Percentiles rank a stretch among this genome's conserved stretches.
Conservation (phyloP, 2,329 filamentous ascomycete species). For the Metarhizium rileyi region DNA sequence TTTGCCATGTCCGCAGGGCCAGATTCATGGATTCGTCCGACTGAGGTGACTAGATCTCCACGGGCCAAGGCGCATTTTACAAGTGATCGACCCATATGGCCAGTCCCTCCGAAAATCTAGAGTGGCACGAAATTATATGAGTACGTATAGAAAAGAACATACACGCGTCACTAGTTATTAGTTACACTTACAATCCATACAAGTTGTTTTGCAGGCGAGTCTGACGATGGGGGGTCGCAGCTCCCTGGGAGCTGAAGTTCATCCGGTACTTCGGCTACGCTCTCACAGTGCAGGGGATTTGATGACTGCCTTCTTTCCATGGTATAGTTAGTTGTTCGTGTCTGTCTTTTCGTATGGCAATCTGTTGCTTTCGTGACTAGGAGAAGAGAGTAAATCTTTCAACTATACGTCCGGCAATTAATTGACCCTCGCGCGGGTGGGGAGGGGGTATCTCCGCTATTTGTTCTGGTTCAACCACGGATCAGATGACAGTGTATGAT, state of each 20-base stretch:
- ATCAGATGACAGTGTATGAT: no score
- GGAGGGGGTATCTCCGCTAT: no score
- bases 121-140: constrained; percentile 4
- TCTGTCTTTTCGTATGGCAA: no score
- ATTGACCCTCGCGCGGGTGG: no score
- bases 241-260: constrained; percentile 58
- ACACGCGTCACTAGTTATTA: not conserved
- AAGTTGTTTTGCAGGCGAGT: constrained; percentile 60
- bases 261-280: constrained; percentile 10
- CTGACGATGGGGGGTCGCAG: constrained; percentile 71
- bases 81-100: constrained; percentile 87
- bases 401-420: no score
- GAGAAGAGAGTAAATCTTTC: no score
- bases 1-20: constrained; percentile 61
- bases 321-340: no score
- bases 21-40: constrained; percentile 75
- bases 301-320: no score
- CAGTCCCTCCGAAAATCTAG: constrained; percentile 93
- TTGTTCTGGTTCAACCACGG: no score
- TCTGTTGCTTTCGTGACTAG: no score
- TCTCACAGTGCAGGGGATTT: constrained; percentile 15
- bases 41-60: constrained; percentile 75
- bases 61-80: constrained; percentile 73
- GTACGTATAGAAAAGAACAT: not conserved
- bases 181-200: constrained; percentile 61